Evolutionary conservation across 441 rosid species (phyloP).

Genomic region (Francoa sonchifolia): DNA sequence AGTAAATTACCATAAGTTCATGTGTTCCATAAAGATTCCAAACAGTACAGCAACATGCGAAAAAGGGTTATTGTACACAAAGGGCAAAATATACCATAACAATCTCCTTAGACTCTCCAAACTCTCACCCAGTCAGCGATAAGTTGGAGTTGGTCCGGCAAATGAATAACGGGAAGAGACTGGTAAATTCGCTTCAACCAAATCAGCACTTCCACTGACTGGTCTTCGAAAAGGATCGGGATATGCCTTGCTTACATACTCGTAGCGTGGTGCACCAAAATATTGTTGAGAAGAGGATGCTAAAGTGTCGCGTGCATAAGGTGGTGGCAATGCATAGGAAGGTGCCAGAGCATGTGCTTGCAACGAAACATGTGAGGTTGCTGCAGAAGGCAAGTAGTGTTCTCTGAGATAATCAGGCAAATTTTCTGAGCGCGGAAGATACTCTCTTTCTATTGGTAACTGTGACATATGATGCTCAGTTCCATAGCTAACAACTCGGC

Average conservation of each 20-base stretch:
- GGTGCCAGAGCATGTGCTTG: neutral
- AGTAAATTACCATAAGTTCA: no score
- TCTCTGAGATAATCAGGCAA: neutral
- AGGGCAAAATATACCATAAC: no score
- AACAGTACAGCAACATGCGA: no score
- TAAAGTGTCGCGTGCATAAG: neutral
- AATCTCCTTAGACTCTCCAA: no score
- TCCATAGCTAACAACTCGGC: neutral
- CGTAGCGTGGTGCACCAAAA: neutral
- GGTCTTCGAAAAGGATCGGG: conserved; percentile 1
- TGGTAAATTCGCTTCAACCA: conserved; percentile 2
- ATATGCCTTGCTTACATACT: neutral
- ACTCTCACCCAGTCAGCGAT: neutral
- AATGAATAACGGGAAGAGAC: conserved; percentile 5
- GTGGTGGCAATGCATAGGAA: neutral
- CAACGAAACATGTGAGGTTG: neutral
- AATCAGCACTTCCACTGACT: neutral
- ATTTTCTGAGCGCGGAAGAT: conserved; percentile 6
- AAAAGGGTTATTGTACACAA: no score
- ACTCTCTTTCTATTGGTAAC: neutral
- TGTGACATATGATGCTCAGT: neutral
- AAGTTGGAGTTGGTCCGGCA: neutral
- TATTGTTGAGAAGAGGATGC: neutral
- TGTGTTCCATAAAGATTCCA: no score
- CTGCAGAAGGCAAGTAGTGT: neutral